Base-by-base conservation (phyloP, 805 yeast genomes). In the Sungouiozyma ichnusensis region DNA sequence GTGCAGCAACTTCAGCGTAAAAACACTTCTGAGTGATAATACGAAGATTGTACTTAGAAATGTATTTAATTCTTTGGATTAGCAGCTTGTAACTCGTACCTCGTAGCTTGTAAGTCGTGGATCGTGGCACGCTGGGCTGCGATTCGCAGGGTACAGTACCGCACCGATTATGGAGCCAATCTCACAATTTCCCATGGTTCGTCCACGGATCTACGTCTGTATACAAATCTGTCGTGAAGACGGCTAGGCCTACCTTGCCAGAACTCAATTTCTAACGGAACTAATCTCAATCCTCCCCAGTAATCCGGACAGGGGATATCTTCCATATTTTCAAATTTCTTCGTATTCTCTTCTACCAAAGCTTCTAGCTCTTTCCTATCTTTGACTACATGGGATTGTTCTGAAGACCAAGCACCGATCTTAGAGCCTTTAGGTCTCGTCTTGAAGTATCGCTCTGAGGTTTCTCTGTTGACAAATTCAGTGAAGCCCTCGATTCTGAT, bases 361-460 rank as follows among this genome's bases (percentile, higher is more conserved):
- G 58, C 54, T 32, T 87, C 83, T 46, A 90, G 73, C 51, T 76
- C 83, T 14, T 74, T 74, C 48, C 96, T 70, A 35, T 67, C 61
- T 13, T 58, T 53, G 32, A 88, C 69, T 2, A 68, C 71, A 41
- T 73, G 69, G 29, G 88, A 77, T 68, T 92, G 98, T 3, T 94
- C 94, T 20, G 94, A 81, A 0, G 97, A 83, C 95, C 96, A 88
- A 0, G 98, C 98, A 24, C 98, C 97, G 47, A 92, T 78, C 57
- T 83, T 79, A 24, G 95, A 83, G 5, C 94, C 97, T 44, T 95
- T 71, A 33, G 98, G 98, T 57, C 98, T 74, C 0, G 95, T 81
- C 40, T 75, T 72, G 64, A 77, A 92, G 64, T 92, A 92, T 38
- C 80, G 69, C 51, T 81, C 77, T 4, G 85, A 75, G 24, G 82